These are phyloP conservation scores for Lachnellula subtilissima DNA, from an alignment of 2,329 filamentous ascomycete species.

Conservation along the genomic window DNA sequence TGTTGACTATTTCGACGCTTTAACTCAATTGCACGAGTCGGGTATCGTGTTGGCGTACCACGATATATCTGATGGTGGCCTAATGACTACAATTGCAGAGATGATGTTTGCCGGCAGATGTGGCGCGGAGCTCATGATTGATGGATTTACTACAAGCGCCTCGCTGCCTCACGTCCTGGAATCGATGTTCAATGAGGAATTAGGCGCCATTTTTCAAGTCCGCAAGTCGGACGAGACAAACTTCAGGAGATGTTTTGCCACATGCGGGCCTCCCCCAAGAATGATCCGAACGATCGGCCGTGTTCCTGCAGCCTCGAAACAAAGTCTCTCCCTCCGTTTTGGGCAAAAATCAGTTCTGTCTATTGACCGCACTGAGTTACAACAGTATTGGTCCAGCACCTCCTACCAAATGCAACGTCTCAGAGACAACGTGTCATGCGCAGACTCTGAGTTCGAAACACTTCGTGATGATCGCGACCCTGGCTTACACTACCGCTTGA, in stretches of 20 bases:
- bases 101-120: conserved; percentile 98
- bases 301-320: conserved; percentile 63
- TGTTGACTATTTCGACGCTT: conserved; percentile 86
- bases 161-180: conserved; percentile 60
- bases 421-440: conserved; percentile 81
- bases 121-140: conserved; percentile 79
- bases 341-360: conserved; percentile 64
- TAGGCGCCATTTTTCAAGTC: conserved; percentile 94
- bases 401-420: conserved; percentile 88
- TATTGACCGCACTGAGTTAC: conserved; percentile 66
- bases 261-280: conserved; percentile 76
- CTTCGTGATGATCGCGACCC: conserved; percentile 73
- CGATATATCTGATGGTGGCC: conserved; percentile 86
- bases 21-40: conserved; percentile 60
- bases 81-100: conserved; percentile 85
- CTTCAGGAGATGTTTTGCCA: conserved; percentile 88
- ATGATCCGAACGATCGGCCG: conserved; percentile 81
- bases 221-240: conserved; percentile 76
- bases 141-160: conserved; percentile 61
- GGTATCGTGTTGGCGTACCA: conserved; percentile 87
- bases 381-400: conserved; percentile 83
- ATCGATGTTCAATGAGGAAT: conserved; percentile 89
- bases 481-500: conserved; percentile 79
- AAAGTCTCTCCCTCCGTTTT: conserved; percentile 72
- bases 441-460: conserved; percentile 74